Evolutionary conservation across 345 rosid genomes (phyloP), one percentile per base, ranked within the genome.

Genomic region (Gossypium ekmanianum): DNA sequence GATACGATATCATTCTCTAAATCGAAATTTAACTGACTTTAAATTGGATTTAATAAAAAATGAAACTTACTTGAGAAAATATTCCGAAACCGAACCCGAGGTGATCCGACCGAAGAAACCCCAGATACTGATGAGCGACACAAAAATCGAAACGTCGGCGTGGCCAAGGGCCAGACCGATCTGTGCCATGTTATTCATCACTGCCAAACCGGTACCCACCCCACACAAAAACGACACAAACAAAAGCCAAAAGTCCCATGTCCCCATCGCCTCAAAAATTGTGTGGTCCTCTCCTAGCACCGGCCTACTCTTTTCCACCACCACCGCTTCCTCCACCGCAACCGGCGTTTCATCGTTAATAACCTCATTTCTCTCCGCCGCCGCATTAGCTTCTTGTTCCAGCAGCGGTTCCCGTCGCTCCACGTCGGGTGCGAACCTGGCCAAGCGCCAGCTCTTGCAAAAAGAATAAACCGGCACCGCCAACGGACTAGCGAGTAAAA

Each of bases 161-260:
- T 95, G 90, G 34, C 99, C 99, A 73, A 95, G 91, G 1, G 99
- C 91, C 77, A 84, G 71, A 0, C 99, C 99, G 7, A 95, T 95
- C 80, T 95, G 99, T 13, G 94, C 98, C 96, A 90, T 87, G 56
- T 95, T 95, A 79, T 95, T 93, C 88, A 88, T 88, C 57, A 92
- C 94, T 0, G 97, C 91, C 78, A 94, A 64, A 7, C 98, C 98
- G 0, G 97, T 91, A 1, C 98, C 99, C 0, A 93, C 97, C 12
- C 99, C 99, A 55, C 94, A 91, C 17, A 94, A 59, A 76, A 94
- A 94, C 61, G 99, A 91, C 7, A 82, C 76, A 13, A 95, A 95
- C 18, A 95, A 61, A 39, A 95, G 78, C 99, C 99, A 95, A 76
- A 95, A 93, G 74, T 95, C 99, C 39, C 82, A 55, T 14, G 94